Conservation (phyloP, 768 basidiomycete genomes). For the Boletus fagicola region DNA sequence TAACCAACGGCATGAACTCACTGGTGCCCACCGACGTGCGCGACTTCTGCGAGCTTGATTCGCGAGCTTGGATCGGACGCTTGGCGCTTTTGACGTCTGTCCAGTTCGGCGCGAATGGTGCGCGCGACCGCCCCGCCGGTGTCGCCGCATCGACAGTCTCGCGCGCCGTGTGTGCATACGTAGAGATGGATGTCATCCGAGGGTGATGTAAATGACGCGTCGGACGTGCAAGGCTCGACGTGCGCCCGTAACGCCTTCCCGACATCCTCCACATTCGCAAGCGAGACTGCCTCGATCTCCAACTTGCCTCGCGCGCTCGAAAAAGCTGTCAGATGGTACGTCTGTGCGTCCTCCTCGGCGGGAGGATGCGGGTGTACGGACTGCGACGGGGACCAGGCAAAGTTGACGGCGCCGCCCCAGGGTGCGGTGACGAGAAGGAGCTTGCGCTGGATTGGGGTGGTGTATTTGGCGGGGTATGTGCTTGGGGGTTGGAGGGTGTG, state of each 20-base stretch:
- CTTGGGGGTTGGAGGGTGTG: slow-evolving; percentile 49
- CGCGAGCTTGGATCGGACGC: slow-evolving; percentile 30
- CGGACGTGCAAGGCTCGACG: slow-evolving; percentile 26
- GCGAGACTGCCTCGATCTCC: slow-evolving; percentile 47
- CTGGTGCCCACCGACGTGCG: slow-evolving; percentile 85
- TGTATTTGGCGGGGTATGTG: slow-evolving; percentile 45
- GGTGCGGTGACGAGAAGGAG: slow-evolving; percentile 43
- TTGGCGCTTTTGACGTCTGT: slow-evolving; percentile 33
- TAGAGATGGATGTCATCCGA: slow-evolving; percentile 46
- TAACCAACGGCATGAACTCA: slow-evolving; percentile 35
- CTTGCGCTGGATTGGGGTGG: slow-evolving; percentile 49
- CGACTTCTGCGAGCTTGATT: slow-evolving; percentile 58
- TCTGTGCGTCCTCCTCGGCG: slow-evolving; percentile 11
- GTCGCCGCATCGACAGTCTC: slow-evolving; percentile 80
- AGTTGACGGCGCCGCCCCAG: slow-evolving; percentile 61
- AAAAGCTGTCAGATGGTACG: slow-evolving; percentile 51
- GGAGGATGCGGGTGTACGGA: slow-evolving; percentile 9
- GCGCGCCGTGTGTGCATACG: slow-evolving; percentile 75
- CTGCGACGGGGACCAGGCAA: slow-evolving; percentile 47
- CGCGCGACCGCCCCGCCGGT: slow-evolving; percentile 56
- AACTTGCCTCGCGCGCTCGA: slow-evolving; percentile 45
- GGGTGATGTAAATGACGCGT: background rate
- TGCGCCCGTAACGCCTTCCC: slow-evolving; percentile 36
- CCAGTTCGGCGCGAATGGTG: slow-evolving; percentile 54
- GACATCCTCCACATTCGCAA: slow-evolving; percentile 51